Evolutionary conservation across 352 stramenopile genomes (phyloP).

Genomic region (Phytophthora foliorum): DNA sequence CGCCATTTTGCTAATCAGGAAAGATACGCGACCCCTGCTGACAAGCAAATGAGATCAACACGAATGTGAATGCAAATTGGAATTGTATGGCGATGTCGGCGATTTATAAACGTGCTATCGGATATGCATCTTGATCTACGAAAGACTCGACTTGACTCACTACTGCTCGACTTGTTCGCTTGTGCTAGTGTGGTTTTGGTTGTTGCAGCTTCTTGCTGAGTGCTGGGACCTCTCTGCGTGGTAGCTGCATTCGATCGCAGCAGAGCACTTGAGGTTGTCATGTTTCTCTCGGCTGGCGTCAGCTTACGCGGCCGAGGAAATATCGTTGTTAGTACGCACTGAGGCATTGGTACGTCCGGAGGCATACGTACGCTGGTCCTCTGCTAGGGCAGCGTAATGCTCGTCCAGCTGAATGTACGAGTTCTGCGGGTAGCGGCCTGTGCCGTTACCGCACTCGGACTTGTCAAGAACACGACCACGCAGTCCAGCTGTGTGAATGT

Average conservation of each 20-base stretch:
- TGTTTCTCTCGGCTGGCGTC: constrained; percentile 10
- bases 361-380: constrained; percentile 68
- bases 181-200: constrained; percentile 11
- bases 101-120: constrained; percentile 33
- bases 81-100: constrained; percentile 25
- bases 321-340: constrained; percentile 35
- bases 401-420: constrained; percentile 76
- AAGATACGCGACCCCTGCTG: constrained; percentile 23
- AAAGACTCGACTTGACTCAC: constrained; percentile 32
- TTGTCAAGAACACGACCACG: constrained; percentile 60
- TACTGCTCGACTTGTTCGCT: constrained; percentile 36
- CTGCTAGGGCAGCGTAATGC: constrained; percentile 74
- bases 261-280: constrained; percentile 17
- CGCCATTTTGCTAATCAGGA: constrained; percentile 31
- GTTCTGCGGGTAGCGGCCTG: constrained; percentile 55
- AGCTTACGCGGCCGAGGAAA: constrained; percentile 40
- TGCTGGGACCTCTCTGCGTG: constrained; percentile 28
- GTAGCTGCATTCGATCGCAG: constrained; percentile 24
- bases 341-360: constrained; percentile 54
- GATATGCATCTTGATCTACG: constrained; percentile 27
- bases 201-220: constrained; percentile 26
- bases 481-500: constrained; percentile 61
- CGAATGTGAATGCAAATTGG: neutral
- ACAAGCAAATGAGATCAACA: neutral
- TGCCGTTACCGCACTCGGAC: constrained; percentile 64